These are phyloP conservation scores for Debaryomyces psychrophilus DNA, from an alignment of 1,139 yeast genomes.

Conservation along the genomic window DNA sequence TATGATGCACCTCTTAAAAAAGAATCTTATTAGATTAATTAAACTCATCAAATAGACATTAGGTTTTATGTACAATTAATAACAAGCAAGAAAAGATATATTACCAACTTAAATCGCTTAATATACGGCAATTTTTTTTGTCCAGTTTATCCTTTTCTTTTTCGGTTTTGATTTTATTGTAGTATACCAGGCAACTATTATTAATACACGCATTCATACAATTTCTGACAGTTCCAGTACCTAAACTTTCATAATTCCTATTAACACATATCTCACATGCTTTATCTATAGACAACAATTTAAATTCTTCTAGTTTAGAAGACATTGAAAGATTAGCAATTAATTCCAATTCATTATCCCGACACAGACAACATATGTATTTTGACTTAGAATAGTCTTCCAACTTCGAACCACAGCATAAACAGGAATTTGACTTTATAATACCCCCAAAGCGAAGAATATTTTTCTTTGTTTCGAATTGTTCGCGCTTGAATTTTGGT, in stretches of 20 bases:
- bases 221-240: slow-evolving; percentile 15
- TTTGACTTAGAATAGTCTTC: slow-evolving; percentile 6
- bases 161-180: slow-evolving; percentile 23
- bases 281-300: slow-evolving; percentile 18
- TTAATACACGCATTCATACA: slow-evolving; percentile 31
- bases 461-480: slow-evolving; percentile 9
- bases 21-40: slow-evolving; percentile 13
- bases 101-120: slow-evolving; percentile 18
- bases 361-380: slow-evolving; percentile 28
- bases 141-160: slow-evolving; percentile 14
- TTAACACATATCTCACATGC: slow-evolving; percentile 33
- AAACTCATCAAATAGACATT: neutral
- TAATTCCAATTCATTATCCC: slow-evolving; percentile 22
- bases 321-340: slow-evolving; percentile 23
- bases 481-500: slow-evolving; percentile 38
- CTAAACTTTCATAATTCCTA: slow-evolving; percentile 20
- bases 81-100: neutral
- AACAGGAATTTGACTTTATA: slow-evolving; percentile 26
- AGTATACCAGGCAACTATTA: slow-evolving; percentile 33
- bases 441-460: slow-evolving; percentile 19
- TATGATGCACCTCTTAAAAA: slow-evolving; percentile 34
- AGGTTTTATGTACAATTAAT: neutral
- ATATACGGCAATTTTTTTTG: slow-evolving; percentile 5
- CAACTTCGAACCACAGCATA: slow-evolving; percentile 28
- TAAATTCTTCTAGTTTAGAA: slow-evolving; percentile 18